phyloP scores from a whole-genome alignment of 352 stramenopile genomes.

The Aphanomyces stellatus region DNA sequence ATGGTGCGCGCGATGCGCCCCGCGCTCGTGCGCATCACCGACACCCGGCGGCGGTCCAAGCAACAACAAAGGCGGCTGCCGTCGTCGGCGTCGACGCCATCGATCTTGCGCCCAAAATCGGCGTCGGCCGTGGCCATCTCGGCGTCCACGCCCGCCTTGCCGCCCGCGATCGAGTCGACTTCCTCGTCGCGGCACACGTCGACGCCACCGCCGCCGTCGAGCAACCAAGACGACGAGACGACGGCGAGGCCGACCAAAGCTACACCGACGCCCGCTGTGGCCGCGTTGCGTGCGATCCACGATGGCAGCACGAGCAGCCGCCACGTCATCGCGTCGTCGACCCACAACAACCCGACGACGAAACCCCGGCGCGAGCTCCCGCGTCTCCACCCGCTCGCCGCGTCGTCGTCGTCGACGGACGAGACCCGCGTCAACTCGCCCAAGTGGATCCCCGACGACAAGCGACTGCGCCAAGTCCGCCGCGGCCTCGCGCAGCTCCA shows the following conservation, averaged over 20 bases:
- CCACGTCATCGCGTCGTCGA: background rate
- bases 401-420: background rate
- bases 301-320: too few species aligned
- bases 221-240: background rate
- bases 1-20: background rate
- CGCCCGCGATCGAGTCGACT: background rate
- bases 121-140: background rate
- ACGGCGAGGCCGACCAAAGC: background rate
- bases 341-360: too few species aligned
- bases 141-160: background rate
- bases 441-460: slow-evolving; percentile 9
- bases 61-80: background rate
- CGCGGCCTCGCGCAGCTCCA: slow-evolving; percentile 3
- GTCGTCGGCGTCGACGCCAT: background rate
- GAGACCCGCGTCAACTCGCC: background rate
- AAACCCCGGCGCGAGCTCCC: background rate
- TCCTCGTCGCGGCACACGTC: too few species aligned
- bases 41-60: background rate
- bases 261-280: too few species aligned
- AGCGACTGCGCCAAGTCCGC: slow-evolving; percentile 1
- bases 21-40: background rate
- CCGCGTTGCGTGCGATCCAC: too few species aligned
- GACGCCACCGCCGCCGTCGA: background rate
- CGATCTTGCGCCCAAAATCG: background rate
- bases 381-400: background rate